phyloP scores from a whole-genome alignment of 805 yeast genomes.

The Saccharomycopsis malanga region DNA sequence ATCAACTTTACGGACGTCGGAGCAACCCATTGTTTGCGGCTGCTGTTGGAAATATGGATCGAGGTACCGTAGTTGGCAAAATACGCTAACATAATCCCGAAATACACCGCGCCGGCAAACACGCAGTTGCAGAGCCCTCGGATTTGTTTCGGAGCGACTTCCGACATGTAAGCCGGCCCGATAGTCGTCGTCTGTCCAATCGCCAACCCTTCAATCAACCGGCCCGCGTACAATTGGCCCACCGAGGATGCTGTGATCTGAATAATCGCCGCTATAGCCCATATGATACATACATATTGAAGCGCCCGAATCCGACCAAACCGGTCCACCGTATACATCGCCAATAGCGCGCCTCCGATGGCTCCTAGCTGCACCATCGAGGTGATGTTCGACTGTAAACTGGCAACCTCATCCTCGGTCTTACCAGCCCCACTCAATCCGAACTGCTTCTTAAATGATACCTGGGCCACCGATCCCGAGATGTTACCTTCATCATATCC shows the following conservation, averaged over 20 bases:
- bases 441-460: conserved; percentile 36
- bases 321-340: conserved; percentile 41
- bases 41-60: conserved; percentile 33
- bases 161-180: conserved; percentile 50
- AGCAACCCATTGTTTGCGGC: conserved; percentile 43
- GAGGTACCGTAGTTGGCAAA: conserved; percentile 48
- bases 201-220: conserved; percentile 46
- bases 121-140: conserved; percentile 47
- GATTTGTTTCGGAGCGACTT: conserved; percentile 44
- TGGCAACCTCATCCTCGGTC: conserved; percentile 34
- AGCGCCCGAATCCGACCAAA: conserved; percentile 46
- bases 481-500: conserved; percentile 53
- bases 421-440: conserved; percentile 37
- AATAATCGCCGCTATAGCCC: conserved; percentile 41
- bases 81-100: conserved; percentile 45
- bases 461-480: conserved; percentile 39
- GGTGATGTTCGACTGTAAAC: conserved; percentile 45
- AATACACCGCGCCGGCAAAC: conserved; percentile 51
- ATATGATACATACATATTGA: conserved; percentile 36
- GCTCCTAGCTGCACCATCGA: conserved; percentile 55
- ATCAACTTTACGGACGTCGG: conserved; percentile 45
- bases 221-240: conserved; percentile 50
- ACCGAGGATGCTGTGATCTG: conserved; percentile 40
- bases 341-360: conserved; percentile 45
- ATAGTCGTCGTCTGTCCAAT: conserved; percentile 52